A percentile compares a stretch with the other conserved stretches of the same genome.
Evolutionary conservation across 2,329 filamentous ascomycete species (phyloP).

Genomic region (Aspergillus uvarum): DNA sequence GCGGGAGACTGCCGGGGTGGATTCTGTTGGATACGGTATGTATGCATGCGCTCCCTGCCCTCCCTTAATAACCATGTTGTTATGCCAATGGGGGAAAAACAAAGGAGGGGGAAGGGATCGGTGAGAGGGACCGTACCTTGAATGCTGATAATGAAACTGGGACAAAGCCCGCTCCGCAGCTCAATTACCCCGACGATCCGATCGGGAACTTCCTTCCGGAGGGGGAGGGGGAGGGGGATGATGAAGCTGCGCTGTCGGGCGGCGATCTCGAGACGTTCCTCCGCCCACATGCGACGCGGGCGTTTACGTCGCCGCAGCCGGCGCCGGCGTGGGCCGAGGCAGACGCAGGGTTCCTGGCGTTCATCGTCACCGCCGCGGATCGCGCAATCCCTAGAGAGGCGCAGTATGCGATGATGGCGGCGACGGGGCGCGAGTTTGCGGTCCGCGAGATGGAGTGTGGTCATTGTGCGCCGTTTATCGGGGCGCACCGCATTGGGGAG

Average conservation of each 20-base stretch:
- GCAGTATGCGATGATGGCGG: slow-evolving; percentile 27
- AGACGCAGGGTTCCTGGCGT: slow-evolving; percentile 19
- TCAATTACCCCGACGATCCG: slow-evolving; percentile 18
- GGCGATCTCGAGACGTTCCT: slow-evolving; percentile 11
- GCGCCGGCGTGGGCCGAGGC: slow-evolving; percentile 22
- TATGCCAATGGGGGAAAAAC: no score
- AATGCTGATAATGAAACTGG: no score
- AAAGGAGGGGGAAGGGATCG: no score
- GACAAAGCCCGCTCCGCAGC: slow-evolving; percentile 1
- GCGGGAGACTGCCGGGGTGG: slow-evolving; percentile 25
- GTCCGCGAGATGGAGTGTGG: slow-evolving; percentile 19
- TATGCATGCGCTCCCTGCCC: no score
- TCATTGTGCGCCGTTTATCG: slow-evolving; percentile 16
- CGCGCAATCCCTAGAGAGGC: slow-evolving; percentile 23
- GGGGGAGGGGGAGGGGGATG: slow-evolving; percentile 1
- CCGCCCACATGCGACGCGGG: slow-evolving; percentile 22
- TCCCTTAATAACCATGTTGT: no score
- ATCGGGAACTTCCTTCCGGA: slow-evolving; percentile 19
- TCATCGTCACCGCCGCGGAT: slow-evolving; percentile 24
- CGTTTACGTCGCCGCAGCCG: slow-evolving; percentile 26
- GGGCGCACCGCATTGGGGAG: not conserved
- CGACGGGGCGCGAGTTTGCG: slow-evolving; percentile 22
- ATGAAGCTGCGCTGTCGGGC: no score
- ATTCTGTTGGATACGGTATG: slow-evolving; percentile 22
- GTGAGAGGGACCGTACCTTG: no score